Evolutionary conservation across 2,329 filamentous ascomycete genomes (phyloP).

Genomic region (Davidsoniella virescens): DNA sequence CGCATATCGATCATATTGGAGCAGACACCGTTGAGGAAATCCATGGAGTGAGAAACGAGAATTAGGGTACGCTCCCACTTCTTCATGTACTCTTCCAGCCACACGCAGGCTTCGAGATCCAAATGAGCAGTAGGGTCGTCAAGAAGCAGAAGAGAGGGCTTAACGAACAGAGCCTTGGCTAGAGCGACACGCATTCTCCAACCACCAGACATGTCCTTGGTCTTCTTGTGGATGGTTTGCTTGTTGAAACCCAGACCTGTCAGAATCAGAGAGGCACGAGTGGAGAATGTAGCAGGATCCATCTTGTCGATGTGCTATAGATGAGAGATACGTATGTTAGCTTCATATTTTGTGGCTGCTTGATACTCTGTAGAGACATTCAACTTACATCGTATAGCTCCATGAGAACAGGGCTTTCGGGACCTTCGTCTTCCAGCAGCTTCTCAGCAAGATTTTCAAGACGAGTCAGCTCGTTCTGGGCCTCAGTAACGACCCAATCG

Average conservation of each 20-base stretch:
- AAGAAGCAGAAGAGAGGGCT: conserved; percentile 85
- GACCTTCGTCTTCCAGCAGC: conserved; percentile 79
- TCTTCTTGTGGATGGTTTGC: conserved; percentile 94
- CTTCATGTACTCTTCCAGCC: conserved; percentile 98
- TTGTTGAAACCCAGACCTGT: conserved; percentile 99
- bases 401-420: conserved; percentile 76
- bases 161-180: conserved; percentile 94
- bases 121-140: conserved; percentile 98
- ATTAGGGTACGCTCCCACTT: conserved; percentile 98
- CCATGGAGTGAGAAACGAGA: conserved; percentile 92
- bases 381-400: conserved; percentile 81
- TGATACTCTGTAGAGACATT: conserved; percentile 3
- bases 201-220: conserved; percentile 99
- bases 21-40: conserved; percentile 98
- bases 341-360: not conserved
- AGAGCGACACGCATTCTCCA: conserved; percentile 99
- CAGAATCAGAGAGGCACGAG: conserved; percentile 86
- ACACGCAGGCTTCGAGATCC: conserved; percentile 98
- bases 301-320: conserved; percentile 87
- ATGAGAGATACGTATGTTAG: conserved; percentile 15
- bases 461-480: conserved; percentile 78
- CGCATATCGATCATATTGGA: conserved; percentile 98
- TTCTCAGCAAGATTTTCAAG: conserved; percentile 80
- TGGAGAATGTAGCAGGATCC: conserved; percentile 94
- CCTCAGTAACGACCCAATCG: conserved; percentile 93